A percentile compares a stretch with the other conserved stretches of the same genome.
Conservation (phyloP, 2,329 filamentous ascomycete species). For the Didymella glomerata region DNA sequence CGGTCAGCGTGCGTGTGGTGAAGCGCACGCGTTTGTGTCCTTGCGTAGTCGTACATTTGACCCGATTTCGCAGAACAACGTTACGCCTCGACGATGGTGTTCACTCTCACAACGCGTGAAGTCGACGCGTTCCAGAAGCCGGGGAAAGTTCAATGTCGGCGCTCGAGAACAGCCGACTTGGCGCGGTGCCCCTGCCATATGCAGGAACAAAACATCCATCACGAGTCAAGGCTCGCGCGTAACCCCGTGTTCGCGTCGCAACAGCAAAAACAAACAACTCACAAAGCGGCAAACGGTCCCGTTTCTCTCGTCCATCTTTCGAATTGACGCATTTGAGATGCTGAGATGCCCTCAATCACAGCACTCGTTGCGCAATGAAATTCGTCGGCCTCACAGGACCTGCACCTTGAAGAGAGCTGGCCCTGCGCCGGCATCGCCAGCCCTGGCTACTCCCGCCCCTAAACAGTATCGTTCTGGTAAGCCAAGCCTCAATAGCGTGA, state of each 20-base stretch:
- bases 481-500: constrained; percentile 23
- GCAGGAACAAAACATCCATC: constrained; percentile 15
- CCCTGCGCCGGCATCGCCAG: constrained; percentile 5
- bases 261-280: constrained; percentile 12
- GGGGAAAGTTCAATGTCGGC: background rate
- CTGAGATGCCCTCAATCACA: background rate
- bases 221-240: constrained; percentile 14
- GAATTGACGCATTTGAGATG: background rate
- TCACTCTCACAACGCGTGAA: constrained; percentile 16
- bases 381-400: background rate
- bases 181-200: constrained; percentile 11
- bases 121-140: constrained; percentile 14
- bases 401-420: background rate
- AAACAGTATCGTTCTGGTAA: constrained; percentile 14
- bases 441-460: constrained; percentile 21
- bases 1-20: constrained; percentile 18
- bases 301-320: background rate
- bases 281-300: background rate
- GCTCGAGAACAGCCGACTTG: background rate
- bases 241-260: constrained; percentile 9
- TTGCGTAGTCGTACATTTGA: constrained; percentile 15
- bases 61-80: background rate
- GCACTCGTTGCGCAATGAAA: background rate
- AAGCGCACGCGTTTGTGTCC: constrained; percentile 19
- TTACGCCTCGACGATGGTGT: constrained; percentile 13